Conservation (phyloP, 176 grass and related monocot genomes). For the Oryza australiensis region DNA sequence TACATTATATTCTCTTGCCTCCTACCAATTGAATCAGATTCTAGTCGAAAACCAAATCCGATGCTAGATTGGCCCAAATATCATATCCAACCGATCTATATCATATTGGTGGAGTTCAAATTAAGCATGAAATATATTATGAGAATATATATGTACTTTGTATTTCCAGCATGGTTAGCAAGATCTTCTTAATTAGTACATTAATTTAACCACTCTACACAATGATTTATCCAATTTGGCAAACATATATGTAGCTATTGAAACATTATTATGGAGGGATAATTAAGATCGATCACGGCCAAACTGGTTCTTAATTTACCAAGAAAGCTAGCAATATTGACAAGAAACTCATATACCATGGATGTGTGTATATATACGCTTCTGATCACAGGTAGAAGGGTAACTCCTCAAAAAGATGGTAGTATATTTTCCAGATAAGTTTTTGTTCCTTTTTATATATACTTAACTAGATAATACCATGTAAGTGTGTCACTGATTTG, state of each 20-base stretch:
- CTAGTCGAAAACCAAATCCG: no score
- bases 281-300: neutral
- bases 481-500: no score
- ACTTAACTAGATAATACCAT: neutral
- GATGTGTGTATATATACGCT: no score
- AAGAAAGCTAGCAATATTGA: no score
- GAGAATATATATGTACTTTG: neutral
- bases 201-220: neutral
- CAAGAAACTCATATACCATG: no score
- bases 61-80: no score
- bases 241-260: no score
- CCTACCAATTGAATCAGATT: no score
- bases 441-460: neutral
- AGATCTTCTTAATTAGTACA: neutral
- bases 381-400: no score
- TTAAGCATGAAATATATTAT: neutral
- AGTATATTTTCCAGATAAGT: neutral
- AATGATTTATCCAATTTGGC: neutral
- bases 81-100: no score
- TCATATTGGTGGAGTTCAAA: no score
- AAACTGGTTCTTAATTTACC: neutral
- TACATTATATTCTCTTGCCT: no score
- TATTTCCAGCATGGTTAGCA: neutral
- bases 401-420: neutral
- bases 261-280: neutral